phyloP scores from a whole-genome alignment of 495 filamentous ascomycete genomes.

The Hypoxylon subgilvum region DNA sequence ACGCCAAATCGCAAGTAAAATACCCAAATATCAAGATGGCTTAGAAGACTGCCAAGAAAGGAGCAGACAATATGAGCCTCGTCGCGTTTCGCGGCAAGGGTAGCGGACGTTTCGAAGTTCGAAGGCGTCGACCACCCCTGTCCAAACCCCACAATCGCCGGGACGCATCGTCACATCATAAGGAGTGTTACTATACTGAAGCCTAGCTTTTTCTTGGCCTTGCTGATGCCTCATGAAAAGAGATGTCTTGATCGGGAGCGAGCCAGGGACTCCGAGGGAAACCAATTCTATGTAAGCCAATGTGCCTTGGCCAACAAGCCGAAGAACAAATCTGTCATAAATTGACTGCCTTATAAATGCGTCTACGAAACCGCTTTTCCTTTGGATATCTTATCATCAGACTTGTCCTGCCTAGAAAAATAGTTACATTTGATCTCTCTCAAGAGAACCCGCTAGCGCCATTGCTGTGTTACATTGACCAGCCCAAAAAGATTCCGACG shows the following conservation, averaged over 20 bases:
- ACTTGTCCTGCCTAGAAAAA: too few relatives aligned
- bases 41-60: conserved; percentile 17
- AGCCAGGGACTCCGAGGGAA: too few relatives aligned
- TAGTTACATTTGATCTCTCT: too few relatives aligned
- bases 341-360: too few relatives aligned
- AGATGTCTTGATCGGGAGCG: conserved; percentile 6
- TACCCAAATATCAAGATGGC: neutral
- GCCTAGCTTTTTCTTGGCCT: conserved; percentile 30
- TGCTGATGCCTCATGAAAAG: neutral
- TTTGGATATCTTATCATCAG: conserved; percentile 9
- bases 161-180: conserved; percentile 17
- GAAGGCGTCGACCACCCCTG: conserved; percentile 17
- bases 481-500: conserved; percentile 17
- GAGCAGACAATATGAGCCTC: neutral
- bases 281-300: too few relatives aligned
- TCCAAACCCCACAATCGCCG: conserved; percentile 17
- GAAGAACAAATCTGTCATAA: too few relatives aligned
- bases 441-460: conserved; percentile 19
- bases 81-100: conserved; percentile 34
- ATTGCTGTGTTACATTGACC: conserved; percentile 30
- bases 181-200: conserved; percentile 16
- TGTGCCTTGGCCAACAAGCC: too few relatives aligned
- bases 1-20: neutral
- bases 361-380: conserved; percentile 12
- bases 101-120: conserved; percentile 12